phyloP scores from a whole-genome alignment of 345 rosid genomes.

The Eucalyptus decipiens region DNA sequence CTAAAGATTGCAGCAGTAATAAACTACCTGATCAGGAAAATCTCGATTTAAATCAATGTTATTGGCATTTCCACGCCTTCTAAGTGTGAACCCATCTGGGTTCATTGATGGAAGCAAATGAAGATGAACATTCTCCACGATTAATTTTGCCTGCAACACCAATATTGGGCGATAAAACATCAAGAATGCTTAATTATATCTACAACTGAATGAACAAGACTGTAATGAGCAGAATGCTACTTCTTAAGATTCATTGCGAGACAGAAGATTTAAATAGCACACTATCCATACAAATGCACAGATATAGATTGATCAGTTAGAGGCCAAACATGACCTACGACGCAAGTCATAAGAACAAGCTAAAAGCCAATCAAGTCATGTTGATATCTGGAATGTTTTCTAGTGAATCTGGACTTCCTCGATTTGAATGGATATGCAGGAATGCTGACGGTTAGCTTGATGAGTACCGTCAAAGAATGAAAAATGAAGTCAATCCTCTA shows the following conservation, averaged over 20 bases:
- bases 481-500: not conserved
- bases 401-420: not conserved
- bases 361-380: not conserved
- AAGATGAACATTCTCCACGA: slow-evolving; percentile 80
- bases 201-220: not conserved
- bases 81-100: slow-evolving; percentile 83
- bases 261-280: not conserved
- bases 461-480: not conserved
- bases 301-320: not conserved
- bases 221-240: not conserved
- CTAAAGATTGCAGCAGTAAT: not conserved
- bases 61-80: slow-evolving; percentile 75
- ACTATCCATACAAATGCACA: not conserved
- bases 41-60: slow-evolving; percentile 86
- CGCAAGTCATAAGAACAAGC: not conserved
- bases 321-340: not conserved
- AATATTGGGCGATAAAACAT: not conserved
- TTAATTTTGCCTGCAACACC: slow-evolving; percentile 46
- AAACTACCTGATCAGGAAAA: slow-evolving; percentile 93
- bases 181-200: not conserved
- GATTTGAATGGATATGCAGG: not conserved
- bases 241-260: not conserved
- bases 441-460: not conserved
- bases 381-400: not conserved
- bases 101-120: slow-evolving; percentile 91